Evolutionary conservation across 1,139 yeast genomes (phyloP).

Genomic region (Pichia sp.): DNA sequence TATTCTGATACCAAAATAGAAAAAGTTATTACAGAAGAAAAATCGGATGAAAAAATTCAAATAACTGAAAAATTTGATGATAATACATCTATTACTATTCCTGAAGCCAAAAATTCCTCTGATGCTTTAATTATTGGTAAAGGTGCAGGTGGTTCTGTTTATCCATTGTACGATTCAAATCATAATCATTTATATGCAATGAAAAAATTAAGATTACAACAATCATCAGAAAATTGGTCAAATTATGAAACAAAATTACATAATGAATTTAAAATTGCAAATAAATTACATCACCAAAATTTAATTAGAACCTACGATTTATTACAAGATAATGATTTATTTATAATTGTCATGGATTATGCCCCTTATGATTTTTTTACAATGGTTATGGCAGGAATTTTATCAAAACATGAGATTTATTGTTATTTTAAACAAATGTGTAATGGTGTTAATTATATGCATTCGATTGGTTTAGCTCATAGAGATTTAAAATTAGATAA

Average conservation of each 20-base stretch:
- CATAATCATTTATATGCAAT: constrained; percentile 53
- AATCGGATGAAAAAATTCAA: neutral
- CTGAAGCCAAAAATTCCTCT: constrained; percentile 28
- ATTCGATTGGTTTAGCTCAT: constrained; percentile 65
- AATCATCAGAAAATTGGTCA: constrained; percentile 43
- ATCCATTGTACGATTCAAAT: constrained; percentile 23
- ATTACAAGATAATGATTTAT: constrained; percentile 45
- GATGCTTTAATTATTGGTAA: constrained; percentile 42
- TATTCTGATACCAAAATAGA: neutral
- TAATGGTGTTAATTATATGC: constrained; percentile 56
- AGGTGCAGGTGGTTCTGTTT: constrained; percentile 76
- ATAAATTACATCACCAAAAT: constrained; percentile 54
- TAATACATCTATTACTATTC: neutral
- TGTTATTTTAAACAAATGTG: constrained; percentile 68
- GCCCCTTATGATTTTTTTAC: constrained; percentile 72
- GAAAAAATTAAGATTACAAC: constrained; percentile 56
- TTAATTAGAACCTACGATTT: constrained; percentile 60
- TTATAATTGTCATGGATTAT: constrained; percentile 67
- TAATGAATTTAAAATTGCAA: constrained; percentile 61
- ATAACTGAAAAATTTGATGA: neutral
- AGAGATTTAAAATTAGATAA: constrained; percentile 72
- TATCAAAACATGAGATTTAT: constrained; percentile 50
- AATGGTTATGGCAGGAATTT: constrained; percentile 65
- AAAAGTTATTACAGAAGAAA: neutral
- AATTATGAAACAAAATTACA: constrained; percentile 60